These are phyloP conservation scores for Trichoderma hamatum DNA, from an alignment of 2,329 filamentous ascomycete genomes.

Conservation along the genomic window DNA sequence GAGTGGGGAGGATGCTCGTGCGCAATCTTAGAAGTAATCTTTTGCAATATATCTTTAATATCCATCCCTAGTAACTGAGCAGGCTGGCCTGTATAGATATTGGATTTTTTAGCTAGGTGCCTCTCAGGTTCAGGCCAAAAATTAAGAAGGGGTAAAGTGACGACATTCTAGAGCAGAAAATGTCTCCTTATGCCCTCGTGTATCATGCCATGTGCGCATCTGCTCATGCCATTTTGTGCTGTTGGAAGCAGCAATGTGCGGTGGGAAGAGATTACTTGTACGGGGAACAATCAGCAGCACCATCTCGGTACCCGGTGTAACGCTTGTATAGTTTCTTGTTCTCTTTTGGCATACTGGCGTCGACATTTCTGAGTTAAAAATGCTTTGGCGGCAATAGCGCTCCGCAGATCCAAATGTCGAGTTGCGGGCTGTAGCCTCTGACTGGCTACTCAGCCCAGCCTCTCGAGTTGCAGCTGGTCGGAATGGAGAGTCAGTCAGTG, in stretches of 20 bases:
- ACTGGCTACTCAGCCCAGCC: neutral
- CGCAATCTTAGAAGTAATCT: conserved; percentile 18
- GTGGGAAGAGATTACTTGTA: neutral
- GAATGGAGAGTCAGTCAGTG: conserved; percentile 22
- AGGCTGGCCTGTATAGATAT: conserved; percentile 13
- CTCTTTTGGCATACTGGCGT: neutral
- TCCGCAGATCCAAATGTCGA: conserved; percentile 6
- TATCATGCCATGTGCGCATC: conserved; percentile 6
- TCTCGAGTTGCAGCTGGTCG: conserved; percentile 12
- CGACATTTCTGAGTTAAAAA: neutral
- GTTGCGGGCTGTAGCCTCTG: neutral
- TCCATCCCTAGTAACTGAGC: conserved; percentile 11
- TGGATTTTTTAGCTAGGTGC: neutral
- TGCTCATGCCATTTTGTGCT: neutral
- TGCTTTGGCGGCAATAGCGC: neutral
- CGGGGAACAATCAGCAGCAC: neutral
- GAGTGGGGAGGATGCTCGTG: conserved; percentile 3
- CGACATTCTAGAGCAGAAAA: neutral
- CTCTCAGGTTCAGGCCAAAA: conserved; percentile 23
- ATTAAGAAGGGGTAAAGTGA: conserved; percentile 9
- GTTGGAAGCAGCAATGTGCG: neutral
- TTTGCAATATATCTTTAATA: conserved; percentile 24
- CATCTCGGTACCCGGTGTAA: neutral
- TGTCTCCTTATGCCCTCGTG: conserved; percentile 5
- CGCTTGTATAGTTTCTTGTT: neutral